Evolutionary conservation across 495 filamentous ascomycete genomes (phyloP), one percentile per base, ranked within the genome.

Genomic region (Xylaria flabelliformis): DNA sequence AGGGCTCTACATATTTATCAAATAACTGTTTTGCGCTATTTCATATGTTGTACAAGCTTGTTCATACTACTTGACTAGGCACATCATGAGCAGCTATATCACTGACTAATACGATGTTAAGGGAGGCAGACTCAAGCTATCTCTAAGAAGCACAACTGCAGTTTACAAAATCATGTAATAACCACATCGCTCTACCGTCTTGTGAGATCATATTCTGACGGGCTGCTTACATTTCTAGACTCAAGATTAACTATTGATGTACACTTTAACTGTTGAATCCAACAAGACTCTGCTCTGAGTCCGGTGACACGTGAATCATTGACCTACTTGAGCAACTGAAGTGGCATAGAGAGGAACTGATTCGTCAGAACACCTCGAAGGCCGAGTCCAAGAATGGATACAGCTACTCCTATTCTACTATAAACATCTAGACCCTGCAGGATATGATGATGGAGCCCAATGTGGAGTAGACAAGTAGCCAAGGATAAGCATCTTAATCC

Each of bases 21-120:
- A 42, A 58, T 58, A 26, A 21, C 9, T 9, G 34, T 24, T 21
- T 62, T 64, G 39, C 21, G n/a, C 41, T 64, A n/a, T 17, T 59
- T 59, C 26, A 58, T 36, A 59, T 32, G 13, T 10, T 59, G 26
- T 59, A 36, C 29, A 36, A 36, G 26, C 32, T 21, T 39, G 9
- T 61, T 21, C 21, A 36, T 4, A 61, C 56, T 21, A 61, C 32
- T 10, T 61, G 39, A n/a, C 56, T 44, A 44, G 59, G 59, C 62
- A 50, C 10, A 19, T 64, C 61, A 34, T n/a, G 62, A 64, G 24
- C 24, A 26, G 34, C 62, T 32, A 29, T 42, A 21, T 15, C 39
- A 5, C 2, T 19, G 12, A 32, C 21, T 10, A 34, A 48, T 12
- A 10, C 32, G 19, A 39, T 36, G 17, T 15, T 21, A 44, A 29